Base-by-base conservation (phyloP, 257 asterid genomes). In the Pogostemon cablin region DNA sequence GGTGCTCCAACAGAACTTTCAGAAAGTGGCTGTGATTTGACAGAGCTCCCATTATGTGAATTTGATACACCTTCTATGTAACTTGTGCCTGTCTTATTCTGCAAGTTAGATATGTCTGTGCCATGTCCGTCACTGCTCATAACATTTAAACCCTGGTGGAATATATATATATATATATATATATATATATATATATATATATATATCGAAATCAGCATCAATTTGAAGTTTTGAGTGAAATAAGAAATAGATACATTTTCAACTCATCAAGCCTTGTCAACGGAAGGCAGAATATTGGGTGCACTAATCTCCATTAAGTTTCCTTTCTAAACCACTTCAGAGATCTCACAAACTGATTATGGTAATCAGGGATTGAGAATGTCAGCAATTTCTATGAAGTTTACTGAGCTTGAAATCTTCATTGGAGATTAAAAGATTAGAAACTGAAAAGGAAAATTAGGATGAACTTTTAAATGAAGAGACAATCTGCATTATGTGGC, bases 91-190 rank as follows among this genome's bases (percentile, higher is more conserved):
- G 83, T 64, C 72, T 81, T 83, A 77, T 72, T 77, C 42, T 76
- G 83, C 68, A 76, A 67, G 75, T 72, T 72, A 73, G 88, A 76
- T 72, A 77, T 58, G 49, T 81, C 74, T 52, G 68, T 43, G 20
- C 78, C 83, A 58, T 12, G 79, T 44, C 81, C 88, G 80, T 88
- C 90, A 47, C 79, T 71, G 77, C 84, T 81, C 81, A 71, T 65
- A 75, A 80, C 81, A 73, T 78, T 78, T 55, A 75, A 72, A 71
- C 81, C 79, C 93, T 86, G 82, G 42, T 74, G 44, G 25, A 20
- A 20, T 20, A 20, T 20, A 20, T 20, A 20, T 20, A 54, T 25
- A 48, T 70, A 54, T 69, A 62, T 38, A 55, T 48, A 54, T 25
- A 48, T 70, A 54, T 69, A 62, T 38, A 55, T 48, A 54, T 25